Conservation (phyloP, 1,284 basidiomycete genomes). For the Ceratobasidium sp. region DNA sequence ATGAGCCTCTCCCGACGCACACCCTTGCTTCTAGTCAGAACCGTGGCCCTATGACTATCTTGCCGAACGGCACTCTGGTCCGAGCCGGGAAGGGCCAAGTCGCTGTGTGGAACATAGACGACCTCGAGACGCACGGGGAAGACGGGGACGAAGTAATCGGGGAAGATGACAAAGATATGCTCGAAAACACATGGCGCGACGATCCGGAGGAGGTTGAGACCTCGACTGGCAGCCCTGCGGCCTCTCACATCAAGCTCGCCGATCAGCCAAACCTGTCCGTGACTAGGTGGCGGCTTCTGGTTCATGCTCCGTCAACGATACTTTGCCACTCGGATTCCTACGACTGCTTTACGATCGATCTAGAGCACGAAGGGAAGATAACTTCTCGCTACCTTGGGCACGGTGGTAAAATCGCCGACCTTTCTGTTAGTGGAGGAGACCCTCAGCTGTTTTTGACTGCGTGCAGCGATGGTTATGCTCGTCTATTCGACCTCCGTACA, state of each 20-base stretch:
- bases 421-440: slow-evolving; percentile 12
- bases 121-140: slow-evolving; percentile 26
- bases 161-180: not conserved
- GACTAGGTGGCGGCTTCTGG: not conserved
- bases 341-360: slow-evolving; percentile 23
- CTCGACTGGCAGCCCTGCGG: slow-evolving; percentile 29
- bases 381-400: slow-evolving; percentile 29
- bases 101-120: slow-evolving; percentile 24
- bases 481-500: slow-evolving; percentile 27
- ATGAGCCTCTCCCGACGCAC: slow-evolving; percentile 13
- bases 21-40: slow-evolving; percentile 10
- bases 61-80: slow-evolving; percentile 24
- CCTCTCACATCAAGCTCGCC: slow-evolving; percentile 21
- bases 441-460: slow-evolving; percentile 29
- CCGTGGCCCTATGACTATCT: slow-evolving; percentile 3
- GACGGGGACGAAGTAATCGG: slow-evolving; percentile 3
- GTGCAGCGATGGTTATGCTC: slow-evolving; percentile 32
- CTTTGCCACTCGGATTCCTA: not conserved
- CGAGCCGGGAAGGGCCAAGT: slow-evolving; percentile 17
- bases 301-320: slow-evolving; percentile 13
- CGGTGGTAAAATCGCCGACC: slow-evolving; percentile 19
- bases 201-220: slow-evolving; percentile 29
- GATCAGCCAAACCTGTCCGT: not conserved
- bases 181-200: slow-evolving; percentile 27
- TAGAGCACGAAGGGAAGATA: slow-evolving; percentile 20